These are phyloP conservation scores for Rusavskia elegans DNA, from an alignment of 495 filamentous ascomycete species.

Conservation along the genomic window DNA sequence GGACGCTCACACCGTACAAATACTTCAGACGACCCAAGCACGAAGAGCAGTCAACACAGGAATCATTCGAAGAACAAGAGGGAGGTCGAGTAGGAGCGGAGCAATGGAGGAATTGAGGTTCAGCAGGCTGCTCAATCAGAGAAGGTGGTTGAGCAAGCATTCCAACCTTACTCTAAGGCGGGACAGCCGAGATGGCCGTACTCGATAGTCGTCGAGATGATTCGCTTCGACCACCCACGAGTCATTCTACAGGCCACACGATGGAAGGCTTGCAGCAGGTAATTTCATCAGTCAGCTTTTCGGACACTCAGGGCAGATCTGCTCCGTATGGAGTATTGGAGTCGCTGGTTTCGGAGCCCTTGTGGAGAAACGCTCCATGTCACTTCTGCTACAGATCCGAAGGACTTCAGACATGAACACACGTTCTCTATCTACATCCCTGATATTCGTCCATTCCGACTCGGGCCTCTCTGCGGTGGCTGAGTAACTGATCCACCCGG, in stretches of 20 bases:
- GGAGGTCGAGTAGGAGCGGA: neutral
- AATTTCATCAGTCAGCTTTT: neutral
- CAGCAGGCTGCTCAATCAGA: neutral
- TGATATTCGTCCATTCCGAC: no score
- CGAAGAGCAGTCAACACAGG: no score
- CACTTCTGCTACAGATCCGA: no score
- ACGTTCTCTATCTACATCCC: no score
- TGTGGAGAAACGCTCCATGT: no score
- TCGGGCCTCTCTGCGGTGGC: no score
- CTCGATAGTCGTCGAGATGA: neutral
- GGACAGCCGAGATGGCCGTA: neutral
- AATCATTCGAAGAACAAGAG: neutral
- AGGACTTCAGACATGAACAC: no score
- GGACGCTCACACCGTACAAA: neutral
- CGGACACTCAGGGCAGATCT: neutral
- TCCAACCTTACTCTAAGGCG: neutral
- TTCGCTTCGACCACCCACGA: neutral
- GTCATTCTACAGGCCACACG: neutral
- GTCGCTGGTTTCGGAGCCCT: no score
- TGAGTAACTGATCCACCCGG: no score
- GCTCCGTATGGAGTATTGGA: no score
- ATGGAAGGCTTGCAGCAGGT: neutral
- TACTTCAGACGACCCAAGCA: neutral
- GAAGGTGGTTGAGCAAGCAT: neutral
- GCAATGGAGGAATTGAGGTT: neutral